Conservation (phyloP, 75 land plant genomes). For the Pinus tabuliformis region DNA sequence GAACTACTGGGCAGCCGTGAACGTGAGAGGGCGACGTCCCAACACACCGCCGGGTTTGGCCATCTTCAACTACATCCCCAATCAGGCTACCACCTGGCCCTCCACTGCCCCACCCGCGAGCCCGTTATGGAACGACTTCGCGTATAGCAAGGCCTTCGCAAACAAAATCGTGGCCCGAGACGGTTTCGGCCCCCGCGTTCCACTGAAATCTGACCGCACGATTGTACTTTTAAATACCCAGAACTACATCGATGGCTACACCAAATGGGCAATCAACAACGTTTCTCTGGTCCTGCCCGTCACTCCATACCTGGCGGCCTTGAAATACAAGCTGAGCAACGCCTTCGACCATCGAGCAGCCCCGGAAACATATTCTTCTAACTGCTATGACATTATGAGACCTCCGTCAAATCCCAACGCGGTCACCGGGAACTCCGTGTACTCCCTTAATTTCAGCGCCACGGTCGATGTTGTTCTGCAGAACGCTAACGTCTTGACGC, state of each 20-base stretch:
- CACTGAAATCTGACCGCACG: not conserved
- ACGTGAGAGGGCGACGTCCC: constrained; percentile 51
- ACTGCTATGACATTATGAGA: too few species aligned
- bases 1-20: constrained; percentile 67
- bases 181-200: constrained; percentile 10
- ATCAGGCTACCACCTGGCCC: constrained; percentile 38
- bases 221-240: constrained; percentile 16
- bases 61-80: constrained; percentile 68
- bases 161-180: constrained; percentile 28
- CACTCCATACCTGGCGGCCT: too few species aligned
- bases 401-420: too few species aligned
- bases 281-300: too few species aligned
- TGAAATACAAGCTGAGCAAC: too few species aligned
- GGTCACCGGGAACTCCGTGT: too few species aligned
- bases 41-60: constrained; percentile 57
- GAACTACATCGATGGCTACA: constrained; percentile 11
- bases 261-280: constrained; percentile 13
- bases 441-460: too few species aligned
- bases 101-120: constrained; percentile 39
- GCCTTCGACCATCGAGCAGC: too few species aligned
- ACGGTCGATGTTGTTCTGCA: too few species aligned
- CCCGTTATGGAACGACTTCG: constrained; percentile 67
- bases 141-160: constrained; percentile 50
- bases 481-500: too few species aligned
- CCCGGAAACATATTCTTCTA: too few species aligned